Conservation (phyloP, 345 rosid species). For the Salix exigua region DNA sequence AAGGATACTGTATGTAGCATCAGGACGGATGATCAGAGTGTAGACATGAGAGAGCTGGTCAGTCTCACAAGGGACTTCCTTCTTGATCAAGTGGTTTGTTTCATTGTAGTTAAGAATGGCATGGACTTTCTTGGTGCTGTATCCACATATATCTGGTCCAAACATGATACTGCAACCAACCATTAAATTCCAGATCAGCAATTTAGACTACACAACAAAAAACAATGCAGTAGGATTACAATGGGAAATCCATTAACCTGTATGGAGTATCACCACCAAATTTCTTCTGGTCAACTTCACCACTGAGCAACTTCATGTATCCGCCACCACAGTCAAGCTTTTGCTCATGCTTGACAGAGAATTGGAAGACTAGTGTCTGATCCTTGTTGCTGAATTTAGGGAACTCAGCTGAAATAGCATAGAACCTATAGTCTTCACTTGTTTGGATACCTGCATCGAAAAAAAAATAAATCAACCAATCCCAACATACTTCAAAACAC, state of each 20-base stretch:
- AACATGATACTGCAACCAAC: constrained; percentile 81
- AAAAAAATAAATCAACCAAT: neutral
- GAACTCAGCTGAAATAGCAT: constrained; percentile 93
- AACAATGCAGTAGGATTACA: neutral
- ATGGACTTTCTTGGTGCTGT: constrained; percentile 98
- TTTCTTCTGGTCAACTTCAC: constrained; percentile 83
- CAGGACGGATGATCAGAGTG: constrained; percentile 85
- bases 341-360: constrained; percentile 97
- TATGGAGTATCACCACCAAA: constrained; percentile 97
- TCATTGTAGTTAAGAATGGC: constrained; percentile 84
- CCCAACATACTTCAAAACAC: neutral
- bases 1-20: constrained; percentile 88
- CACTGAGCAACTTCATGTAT: constrained; percentile 94
- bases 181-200: constrained; percentile 4
- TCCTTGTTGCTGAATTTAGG: constrained; percentile 93
- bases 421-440: constrained; percentile 93
- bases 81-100: constrained; percentile 82
- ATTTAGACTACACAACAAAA: neutral
- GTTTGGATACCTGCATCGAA: constrained; percentile 78
- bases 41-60: constrained; percentile 96
- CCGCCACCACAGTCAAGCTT: constrained; percentile 99
- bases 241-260: constrained; percentile 39
- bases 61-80: constrained; percentile 98
- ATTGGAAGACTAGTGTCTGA: constrained; percentile 85
- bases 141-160: constrained; percentile 98